Evolutionary conservation across 176 grass and related monocot species (phyloP), one percentile per base, ranked within the genome.

Genomic region (Saccharum officinarum): DNA sequence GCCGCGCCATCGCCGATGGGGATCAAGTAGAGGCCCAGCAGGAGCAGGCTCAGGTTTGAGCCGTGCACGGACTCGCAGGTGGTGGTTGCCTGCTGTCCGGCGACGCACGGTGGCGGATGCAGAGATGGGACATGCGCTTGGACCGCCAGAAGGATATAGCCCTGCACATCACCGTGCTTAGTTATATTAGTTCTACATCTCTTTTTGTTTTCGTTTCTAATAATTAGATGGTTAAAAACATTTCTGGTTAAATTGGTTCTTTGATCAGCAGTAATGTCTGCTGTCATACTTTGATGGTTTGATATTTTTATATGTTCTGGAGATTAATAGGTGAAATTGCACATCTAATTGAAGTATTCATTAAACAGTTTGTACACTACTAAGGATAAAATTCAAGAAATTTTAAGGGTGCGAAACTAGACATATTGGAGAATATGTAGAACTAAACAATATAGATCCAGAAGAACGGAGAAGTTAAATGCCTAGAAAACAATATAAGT

Each of bases 111-210:
- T 2, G 84, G 77, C 9, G 95, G 95, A 59, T 62, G 95, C 16
- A 97, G 88, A 0, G 92, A 97, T 0, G 86, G 82, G 23, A 86
- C 55, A 54, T 82, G 91, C 25, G 95, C 95, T 86, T 95, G 95
- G 15, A 95, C 12, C 23, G 90, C 95, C 0, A 97, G 88, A 4
- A 97, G 82, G 77, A 88, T 92, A 79, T 91, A 95, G 20, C 88
- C 95, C 95, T 97, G 92, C 47, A 82, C 47, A 60, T 60, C 55
- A 10, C 22, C 55, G 20, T 59, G 20, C 20, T 59, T 59, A 59
- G 6, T 60, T 60, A 47, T 36, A 11, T 46, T 46, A 9, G 55
- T 59, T 7, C 8, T n/a, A 59, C 55, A 16, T 57, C 52, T 55
- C 2, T 22, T 57, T 22, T 22, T 50, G n/a, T 17, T 50, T 16